Base-by-base conservation (phyloP, 202 grass and related monocot species). In the Schoenoplectus tabernaemontani region DNA sequence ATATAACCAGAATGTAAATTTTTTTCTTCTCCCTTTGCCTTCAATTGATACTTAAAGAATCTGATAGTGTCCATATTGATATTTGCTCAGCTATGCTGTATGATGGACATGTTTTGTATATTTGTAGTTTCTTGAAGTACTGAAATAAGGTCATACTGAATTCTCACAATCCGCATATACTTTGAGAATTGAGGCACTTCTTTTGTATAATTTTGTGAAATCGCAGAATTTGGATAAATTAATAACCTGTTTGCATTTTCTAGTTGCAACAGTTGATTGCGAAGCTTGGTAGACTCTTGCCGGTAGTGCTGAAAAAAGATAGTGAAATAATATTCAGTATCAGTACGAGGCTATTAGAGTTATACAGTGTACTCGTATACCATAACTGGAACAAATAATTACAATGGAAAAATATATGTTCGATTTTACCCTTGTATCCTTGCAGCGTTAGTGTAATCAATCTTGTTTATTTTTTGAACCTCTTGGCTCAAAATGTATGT, bases 261-360 rank as follows among this genome's bases (percentile, higher is more conserved):
- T 61, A 99, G 75, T 78, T 78, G 80, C 64, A 64, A 85, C 48
- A 99, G 88, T 36, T 78, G 82, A 36, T 89, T 81, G 6, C 92
- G 96, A 68, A 99, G 83, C 78, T 99, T 99, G 19, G 81, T 41
- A 5, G 92, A 87, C 70, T 99, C 96, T 77, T 95, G 86, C 83
- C 92, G 88, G 88, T 93, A 99, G 59, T 96, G 71, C 96, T 99
- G 81, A 50, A 87, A 85, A 81, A 59, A 57, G 48, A 77, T 16
- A 63, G 26, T 15, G 66, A 81, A 56, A n/a, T 0, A 71, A 36
- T 20, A 54, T 75, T 75, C 47, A 54, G 47, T 28, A 4, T 75
- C 47, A 54, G 47, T 28, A 4, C 17, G 44, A n/a, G 28, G 46
- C 7, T 36, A 34, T 26, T 33, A 54, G 46, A 74, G 26, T 53